phyloP scores from a whole-genome alignment of 139 green algal species.

The Yamagishiella unicocca region DNA sequence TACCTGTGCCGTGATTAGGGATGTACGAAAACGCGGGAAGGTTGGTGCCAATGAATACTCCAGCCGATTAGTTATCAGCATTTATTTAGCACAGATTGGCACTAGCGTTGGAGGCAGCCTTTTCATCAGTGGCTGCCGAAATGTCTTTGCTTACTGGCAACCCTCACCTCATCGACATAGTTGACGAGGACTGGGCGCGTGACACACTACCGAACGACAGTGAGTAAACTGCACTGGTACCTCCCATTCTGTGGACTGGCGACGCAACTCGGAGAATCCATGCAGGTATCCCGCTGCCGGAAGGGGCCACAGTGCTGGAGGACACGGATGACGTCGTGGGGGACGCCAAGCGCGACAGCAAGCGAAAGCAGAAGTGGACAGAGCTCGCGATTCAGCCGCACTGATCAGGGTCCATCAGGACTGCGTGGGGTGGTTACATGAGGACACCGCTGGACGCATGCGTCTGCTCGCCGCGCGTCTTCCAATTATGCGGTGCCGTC shows the following conservation, averaged over 20 bases:
- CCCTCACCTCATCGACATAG: slow-evolving; percentile 12
- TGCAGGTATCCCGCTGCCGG: slow-evolving; percentile 21
- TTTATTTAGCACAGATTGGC: too few species aligned
- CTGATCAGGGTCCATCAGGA: not conserved
- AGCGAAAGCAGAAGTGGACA: slow-evolving; percentile 5
- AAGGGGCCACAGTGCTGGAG: not conserved
- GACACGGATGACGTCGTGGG: not conserved
- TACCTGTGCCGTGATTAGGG: too few species aligned
- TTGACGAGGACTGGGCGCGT: slow-evolving; percentile 37
- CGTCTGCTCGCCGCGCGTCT: too few species aligned
- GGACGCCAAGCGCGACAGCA: not conserved
- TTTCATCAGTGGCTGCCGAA: not conserved
- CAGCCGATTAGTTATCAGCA: too few species aligned
- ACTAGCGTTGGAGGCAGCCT: too few species aligned
- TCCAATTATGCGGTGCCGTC: too few species aligned
- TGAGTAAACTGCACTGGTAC: not conserved
- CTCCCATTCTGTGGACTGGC: too few species aligned
- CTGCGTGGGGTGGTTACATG: too few species aligned
- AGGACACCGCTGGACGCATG: too few species aligned
- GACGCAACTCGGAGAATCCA: not conserved
- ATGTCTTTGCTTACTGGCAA: slow-evolving; percentile 15
- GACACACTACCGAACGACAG: slow-evolving; percentile 42
- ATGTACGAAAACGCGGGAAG: too few species aligned
- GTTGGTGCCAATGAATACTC: too few species aligned
- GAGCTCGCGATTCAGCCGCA: slow-evolving; percentile 41